These are phyloP conservation scores for Aspergillus olivimuriae DNA, from an alignment of 495 filamentous ascomycete genomes.

Conservation along the genomic window DNA sequence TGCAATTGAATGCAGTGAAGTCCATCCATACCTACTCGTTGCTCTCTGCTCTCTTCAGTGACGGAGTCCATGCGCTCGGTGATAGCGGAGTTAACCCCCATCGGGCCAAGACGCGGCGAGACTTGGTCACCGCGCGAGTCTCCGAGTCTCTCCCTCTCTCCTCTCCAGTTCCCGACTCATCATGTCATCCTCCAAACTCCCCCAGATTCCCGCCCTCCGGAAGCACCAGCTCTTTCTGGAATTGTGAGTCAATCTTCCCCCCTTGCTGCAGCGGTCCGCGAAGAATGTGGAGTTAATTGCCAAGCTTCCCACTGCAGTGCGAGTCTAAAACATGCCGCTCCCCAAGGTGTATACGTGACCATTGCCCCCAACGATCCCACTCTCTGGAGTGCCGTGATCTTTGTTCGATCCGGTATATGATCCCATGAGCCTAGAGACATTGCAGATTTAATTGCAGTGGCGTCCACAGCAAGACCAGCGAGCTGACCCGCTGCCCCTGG, in stretches of 20 bases:
- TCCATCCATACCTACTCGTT: no score
- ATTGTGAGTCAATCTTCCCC: slow-evolving; percentile 49
- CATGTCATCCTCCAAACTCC: slow-evolving; percentile 39
- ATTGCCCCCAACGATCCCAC: slow-evolving; percentile 73
- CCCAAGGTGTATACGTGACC: slow-evolving; percentile 78
- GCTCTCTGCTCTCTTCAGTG: no score
- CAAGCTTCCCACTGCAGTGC: slow-evolving; percentile 45
- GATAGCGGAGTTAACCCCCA: not conserved
- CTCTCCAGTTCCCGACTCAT: slow-evolving; percentile 1
- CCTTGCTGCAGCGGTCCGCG: not conserved
- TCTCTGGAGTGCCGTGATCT: slow-evolving; percentile 84
- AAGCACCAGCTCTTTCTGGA: slow-evolving; percentile 69
- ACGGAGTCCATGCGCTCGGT: not conserved
- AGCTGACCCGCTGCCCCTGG: not conserved
- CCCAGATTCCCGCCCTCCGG: slow-evolving; percentile 40
- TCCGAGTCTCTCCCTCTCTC: no score
- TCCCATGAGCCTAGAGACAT: not conserved
- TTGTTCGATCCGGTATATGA: slow-evolving; percentile 82
- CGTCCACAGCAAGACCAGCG: not conserved
- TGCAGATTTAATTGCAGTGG: not conserved
- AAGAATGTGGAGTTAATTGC: slow-evolving; percentile 1
- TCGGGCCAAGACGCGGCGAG: no score
- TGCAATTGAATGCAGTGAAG: no score
- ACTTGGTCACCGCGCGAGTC: no score
- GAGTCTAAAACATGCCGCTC: slow-evolving; percentile 72